Percentiles rank a stretch among this genome's conserved stretches.
These are phyloP conservation scores for Euphorbia corollata DNA, from an alignment of 441 rosid species.

Conservation along the genomic window DNA sequence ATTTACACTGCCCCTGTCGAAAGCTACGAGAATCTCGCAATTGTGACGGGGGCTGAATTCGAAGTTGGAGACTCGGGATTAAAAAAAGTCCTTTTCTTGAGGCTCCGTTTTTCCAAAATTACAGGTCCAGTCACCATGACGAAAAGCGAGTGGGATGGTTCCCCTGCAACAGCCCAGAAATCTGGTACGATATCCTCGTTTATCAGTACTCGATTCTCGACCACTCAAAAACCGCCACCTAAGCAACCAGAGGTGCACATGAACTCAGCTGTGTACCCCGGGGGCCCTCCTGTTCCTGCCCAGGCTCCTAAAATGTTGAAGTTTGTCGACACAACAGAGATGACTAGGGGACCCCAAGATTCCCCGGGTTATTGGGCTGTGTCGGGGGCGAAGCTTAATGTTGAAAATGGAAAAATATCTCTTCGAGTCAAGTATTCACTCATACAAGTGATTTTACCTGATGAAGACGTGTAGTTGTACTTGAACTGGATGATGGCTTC, in stretches of 20 bases:
- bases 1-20: slow-evolving; percentile 87
- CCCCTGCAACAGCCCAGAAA: slow-evolving; percentile 55
- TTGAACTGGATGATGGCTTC: not conserved
- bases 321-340: slow-evolving; percentile 82
- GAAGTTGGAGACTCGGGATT: slow-evolving; percentile 74
- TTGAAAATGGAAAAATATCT: slow-evolving; percentile 78
- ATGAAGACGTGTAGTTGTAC: slow-evolving; percentile 20
- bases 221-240: slow-evolving; percentile 57
- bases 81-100: slow-evolving; percentile 66
- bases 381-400: slow-evolving; percentile 78
- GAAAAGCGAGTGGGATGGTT: slow-evolving; percentile 78
- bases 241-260: slow-evolving; percentile 65
- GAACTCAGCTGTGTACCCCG: slow-evolving; percentile 88
- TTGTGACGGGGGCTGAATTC: slow-evolving; percentile 85
- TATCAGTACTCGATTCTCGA: slow-evolving; percentile 74
- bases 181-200: slow-evolving; percentile 82
- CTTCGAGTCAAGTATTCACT: slow-evolving; percentile 82
- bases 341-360: slow-evolving; percentile 86
- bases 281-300: slow-evolving; percentile 80
- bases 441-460: slow-evolving; percentile 26
- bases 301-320: slow-evolving; percentile 82
- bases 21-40: slow-evolving; percentile 64
- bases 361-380: slow-evolving; percentile 94
- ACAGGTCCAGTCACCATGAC: slow-evolving; percentile 41
- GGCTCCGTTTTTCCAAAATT: slow-evolving; percentile 62